Base-by-base conservation (phyloP, 1,284 basidiomycete genomes). In the Fomes fomentarius region DNA sequence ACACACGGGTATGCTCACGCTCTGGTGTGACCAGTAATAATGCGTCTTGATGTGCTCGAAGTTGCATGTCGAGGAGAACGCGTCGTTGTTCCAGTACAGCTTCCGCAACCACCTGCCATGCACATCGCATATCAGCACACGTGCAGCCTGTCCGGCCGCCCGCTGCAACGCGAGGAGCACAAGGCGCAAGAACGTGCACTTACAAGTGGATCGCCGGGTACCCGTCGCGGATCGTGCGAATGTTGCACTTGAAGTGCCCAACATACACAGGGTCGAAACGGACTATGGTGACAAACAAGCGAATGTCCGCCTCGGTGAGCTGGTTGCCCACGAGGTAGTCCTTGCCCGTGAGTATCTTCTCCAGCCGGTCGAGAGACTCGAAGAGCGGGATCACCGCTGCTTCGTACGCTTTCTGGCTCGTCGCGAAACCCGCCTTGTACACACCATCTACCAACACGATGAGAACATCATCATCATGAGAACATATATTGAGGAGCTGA, bases 231-330 rank as follows among this genome's bases (percentile, higher is more conserved):
- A 92, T 91, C 42, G 83, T 83, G 28, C 86, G 85, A 61, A 93
- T 72, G 79, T 97, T 96, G 78, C 94, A 96, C 73, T 98, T 98
- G 82, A 98, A 98, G 72, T 95, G 92, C 1, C 87, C 85, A 51
- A 90, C 84, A 73, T 99, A 98, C 37, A 94, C 96, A 0, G 91
- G 89, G 68, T 97, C 94, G 69, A 85, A 85, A 70, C 91, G 66
- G 57, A 96, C 87, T 54, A 96, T 89, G 4, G 96, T 98, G 19
- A 95, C 95, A 74, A 83, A 98, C 42, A 98, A 85, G 43, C 96
- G 83, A 48, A 96, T 77, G 67, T 98, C 96, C 4, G 94, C 95
- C 72, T 99, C 96, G 1, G 94, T 97, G 45, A 99, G 80, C 47
- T 67, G 79, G 60, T 85, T 79, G 12, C 94, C 94, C 50, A 97